Evolutionary conservation across 2,329 filamentous ascomycete genomes (phyloP), one percentile per base, ranked within the genome.

Genomic region (Fusarium subtropicale): DNA sequence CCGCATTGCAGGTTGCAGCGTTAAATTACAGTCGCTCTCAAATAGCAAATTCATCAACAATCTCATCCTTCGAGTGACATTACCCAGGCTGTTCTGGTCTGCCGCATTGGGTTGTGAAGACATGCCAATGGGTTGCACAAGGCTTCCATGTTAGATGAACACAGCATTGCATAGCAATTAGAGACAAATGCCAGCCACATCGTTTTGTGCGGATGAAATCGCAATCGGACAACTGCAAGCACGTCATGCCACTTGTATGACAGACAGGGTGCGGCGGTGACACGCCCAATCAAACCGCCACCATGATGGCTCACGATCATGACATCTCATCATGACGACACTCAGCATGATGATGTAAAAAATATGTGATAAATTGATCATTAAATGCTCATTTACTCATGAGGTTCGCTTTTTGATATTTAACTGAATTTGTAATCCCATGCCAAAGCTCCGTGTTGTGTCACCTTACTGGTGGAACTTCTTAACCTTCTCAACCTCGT

Each of bases 401-500:
- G 66, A 66, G 57, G 53, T 60, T 56, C 56, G 60, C 64, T 70
- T 74, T 71, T 70, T 64, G 41, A 62, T 68, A 60, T 64, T 71
- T 56, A 59, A 60, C 60, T 64, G 48, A 69, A 62, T 71, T 59
- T 58, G 58, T 62, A 15, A 73, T 74, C 52, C 39, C 57, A 50
- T 56, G 52, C 69, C 56, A 58, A 60, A 58, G 47, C 55, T 52
- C 56, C 56, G 44, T 63, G 47, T 53, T 39, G 42, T 51, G 50
- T 60, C 28, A 28, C 22, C 61, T 71, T 73, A 78, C 47, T 68
- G 91, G 83, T 96, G 91, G 76, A 91, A 90, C 65, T 88, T 84
- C 81, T 97, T 97, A 72, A 98, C 93, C 86, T 97, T 97, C 84
- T 97, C 93, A 50, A 99, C 88, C 84, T 99, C 96, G 68, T 97